Percentiles rank a stretch among this genome's conserved stretches.
These are phyloP conservation scores for Aquilaria yunnanensis DNA, from an alignment of 345 rosid species.

Conservation along the genomic window DNA sequence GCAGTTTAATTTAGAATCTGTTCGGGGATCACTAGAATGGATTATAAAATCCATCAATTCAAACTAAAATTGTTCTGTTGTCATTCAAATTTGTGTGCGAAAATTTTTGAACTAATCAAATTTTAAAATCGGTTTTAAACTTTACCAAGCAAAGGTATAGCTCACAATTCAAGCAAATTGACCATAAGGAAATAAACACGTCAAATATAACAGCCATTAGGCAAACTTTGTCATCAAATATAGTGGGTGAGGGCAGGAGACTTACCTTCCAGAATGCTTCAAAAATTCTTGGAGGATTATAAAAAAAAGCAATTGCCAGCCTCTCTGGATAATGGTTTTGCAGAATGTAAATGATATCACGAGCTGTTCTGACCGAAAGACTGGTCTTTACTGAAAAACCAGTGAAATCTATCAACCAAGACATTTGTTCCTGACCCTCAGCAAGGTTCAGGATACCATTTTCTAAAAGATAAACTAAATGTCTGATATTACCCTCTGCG, in stretches of 20 bases:
- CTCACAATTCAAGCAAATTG: too few relatives aligned
- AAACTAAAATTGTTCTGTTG: too few relatives aligned
- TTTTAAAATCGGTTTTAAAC: too few relatives aligned
- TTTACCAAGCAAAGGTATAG: too few relatives aligned
- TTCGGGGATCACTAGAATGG: too few relatives aligned
- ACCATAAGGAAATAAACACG: too few relatives aligned
- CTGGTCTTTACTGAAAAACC: slow-evolving; percentile 60
- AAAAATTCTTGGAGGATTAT: slow-evolving; percentile 82
- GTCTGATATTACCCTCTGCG: slow-evolving; percentile 63
- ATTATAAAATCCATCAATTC: too few relatives aligned
- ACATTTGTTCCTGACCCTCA: slow-evolving; percentile 81
- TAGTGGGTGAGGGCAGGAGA: slow-evolving; percentile 3
- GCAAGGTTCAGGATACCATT: slow-evolving; percentile 76
- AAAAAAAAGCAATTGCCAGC: slow-evolving; percentile 68
- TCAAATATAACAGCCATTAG: too few relatives aligned
- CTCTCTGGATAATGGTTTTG: slow-evolving; percentile 95
- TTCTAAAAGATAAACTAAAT: slow-evolving; percentile 83
- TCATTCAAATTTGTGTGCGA: too few relatives aligned
- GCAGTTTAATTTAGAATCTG: too few relatives aligned
- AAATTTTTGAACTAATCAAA: too few relatives aligned
- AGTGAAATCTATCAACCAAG: slow-evolving; percentile 91
- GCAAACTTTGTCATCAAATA: too few relatives aligned
- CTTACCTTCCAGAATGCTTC: slow-evolving; percentile 86
- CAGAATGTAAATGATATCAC: slow-evolving; percentile 57
- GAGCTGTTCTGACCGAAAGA: slow-evolving; percentile 50